Percentiles rank a stretch among this genome's conserved stretches.
phyloP scores from a whole-genome alignment of 495 filamentous ascomycete species.

The Aspergillus funiculosus region DNA sequence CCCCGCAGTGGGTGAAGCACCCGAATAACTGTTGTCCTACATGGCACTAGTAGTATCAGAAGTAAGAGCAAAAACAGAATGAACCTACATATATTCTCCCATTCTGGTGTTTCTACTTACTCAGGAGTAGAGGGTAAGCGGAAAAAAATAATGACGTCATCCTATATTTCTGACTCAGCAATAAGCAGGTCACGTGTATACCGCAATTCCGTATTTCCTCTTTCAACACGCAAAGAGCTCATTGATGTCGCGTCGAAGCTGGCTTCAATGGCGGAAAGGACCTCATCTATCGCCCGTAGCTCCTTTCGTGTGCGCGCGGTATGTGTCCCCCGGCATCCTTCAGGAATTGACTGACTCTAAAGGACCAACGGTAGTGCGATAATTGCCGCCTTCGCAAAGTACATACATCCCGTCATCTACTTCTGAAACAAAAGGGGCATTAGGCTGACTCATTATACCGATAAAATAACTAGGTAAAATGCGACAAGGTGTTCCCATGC shows the following conservation, averaged over 20 bases:
- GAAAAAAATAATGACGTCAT: no score
- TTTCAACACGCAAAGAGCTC: no score
- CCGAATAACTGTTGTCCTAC: not conserved
- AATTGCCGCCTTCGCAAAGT: constrained; percentile 29
- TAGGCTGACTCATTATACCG: not conserved
- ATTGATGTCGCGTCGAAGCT: constrained; percentile 20
- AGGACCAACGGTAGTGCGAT: constrained; percentile 18
- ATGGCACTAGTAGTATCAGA: no score
- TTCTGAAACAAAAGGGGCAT: not conserved
- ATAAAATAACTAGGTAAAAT: constrained; percentile 17
- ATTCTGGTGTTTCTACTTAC: no score
- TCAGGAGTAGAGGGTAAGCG: no score
- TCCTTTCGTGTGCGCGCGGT: constrained; percentile 24
- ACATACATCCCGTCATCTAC: not conserved
- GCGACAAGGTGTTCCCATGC: constrained; percentile 23
- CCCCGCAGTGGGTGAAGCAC: not conserved
- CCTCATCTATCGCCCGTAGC: constrained; percentile 1
- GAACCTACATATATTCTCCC: no score
- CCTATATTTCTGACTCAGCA: no score
- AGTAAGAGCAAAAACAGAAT: no score
- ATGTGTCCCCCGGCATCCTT: not conserved
- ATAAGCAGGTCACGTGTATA: no score
- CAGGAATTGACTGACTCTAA: not conserved
- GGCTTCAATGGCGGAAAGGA: constrained; percentile 28
- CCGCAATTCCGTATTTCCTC: no score